phyloP scores from a whole-genome alignment of 345 rosid species.

The Salix viminalis region DNA sequence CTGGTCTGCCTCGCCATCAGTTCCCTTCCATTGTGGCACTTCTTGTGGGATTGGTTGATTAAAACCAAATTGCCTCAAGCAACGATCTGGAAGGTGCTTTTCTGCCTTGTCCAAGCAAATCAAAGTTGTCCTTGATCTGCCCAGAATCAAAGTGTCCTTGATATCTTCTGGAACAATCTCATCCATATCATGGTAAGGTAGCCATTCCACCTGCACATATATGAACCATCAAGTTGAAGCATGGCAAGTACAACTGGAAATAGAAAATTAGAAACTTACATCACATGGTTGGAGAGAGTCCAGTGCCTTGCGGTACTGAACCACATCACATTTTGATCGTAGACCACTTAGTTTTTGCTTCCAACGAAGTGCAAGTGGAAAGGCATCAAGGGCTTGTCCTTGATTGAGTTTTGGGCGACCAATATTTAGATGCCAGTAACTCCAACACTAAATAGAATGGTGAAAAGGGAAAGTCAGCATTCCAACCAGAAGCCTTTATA shows the following conservation, averaged over 20 bases:
- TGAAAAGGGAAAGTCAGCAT: slow-evolving; percentile 7
- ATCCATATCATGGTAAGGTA: slow-evolving; percentile 65
- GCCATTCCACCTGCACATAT: slow-evolving; percentile 71
- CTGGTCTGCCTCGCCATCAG: slow-evolving; percentile 81
- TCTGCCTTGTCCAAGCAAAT: slow-evolving; percentile 97
- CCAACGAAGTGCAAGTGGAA: slow-evolving; percentile 85
- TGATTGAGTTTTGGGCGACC: slow-evolving; percentile 83
- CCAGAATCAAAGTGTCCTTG: slow-evolving; percentile 50
- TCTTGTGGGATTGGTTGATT: slow-evolving; percentile 74
- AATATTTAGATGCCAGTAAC: slow-evolving; percentile 82
- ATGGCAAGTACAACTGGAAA: neutral
- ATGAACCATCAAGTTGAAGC: neutral
- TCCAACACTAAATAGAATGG: slow-evolving; percentile 65
- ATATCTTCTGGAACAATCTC: slow-evolving; percentile 59
- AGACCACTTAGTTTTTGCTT: slow-evolving; percentile 94
- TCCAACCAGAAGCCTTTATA: neutral
- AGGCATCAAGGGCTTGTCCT: slow-evolving; percentile 62
- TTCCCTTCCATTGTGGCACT: slow-evolving; percentile 81
- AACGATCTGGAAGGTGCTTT: slow-evolving; percentile 94
- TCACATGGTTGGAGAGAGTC: slow-evolving; percentile 74
- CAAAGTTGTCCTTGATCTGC: slow-evolving; percentile 83
- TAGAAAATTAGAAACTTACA: slow-evolving; percentile 31
- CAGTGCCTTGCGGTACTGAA: slow-evolving; percentile 76
- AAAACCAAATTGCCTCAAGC: slow-evolving; percentile 74
- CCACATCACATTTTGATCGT: slow-evolving; percentile 74